Percentiles rank a stretch among this genome's conserved stretches.
phyloP scores from a whole-genome alignment of 2,329 filamentous ascomycete genomes.

The Trichoderma hamatum region DNA sequence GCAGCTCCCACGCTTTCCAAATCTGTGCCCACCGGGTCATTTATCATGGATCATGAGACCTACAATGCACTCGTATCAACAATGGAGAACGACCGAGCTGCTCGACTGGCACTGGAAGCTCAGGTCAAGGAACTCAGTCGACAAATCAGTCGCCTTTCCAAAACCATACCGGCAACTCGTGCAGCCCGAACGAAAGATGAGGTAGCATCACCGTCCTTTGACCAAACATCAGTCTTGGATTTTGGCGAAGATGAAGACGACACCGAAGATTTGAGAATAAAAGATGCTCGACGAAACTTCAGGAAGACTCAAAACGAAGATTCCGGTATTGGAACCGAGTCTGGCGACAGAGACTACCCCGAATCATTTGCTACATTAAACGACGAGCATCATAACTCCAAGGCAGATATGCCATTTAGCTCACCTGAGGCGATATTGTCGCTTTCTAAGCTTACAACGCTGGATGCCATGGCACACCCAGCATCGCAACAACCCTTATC shows the following conservation, averaged over 20 bases:
- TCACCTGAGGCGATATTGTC: conserved; percentile 67
- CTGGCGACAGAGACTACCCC: conserved; percentile 48
- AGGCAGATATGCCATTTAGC: conserved; percentile 45
- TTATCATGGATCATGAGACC: conserved; percentile 47
- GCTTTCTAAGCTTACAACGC: conserved; percentile 61
- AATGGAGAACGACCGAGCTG: conserved; percentile 59
- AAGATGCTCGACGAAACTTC: neutral
- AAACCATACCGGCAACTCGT: conserved; percentile 32
- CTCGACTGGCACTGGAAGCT: conserved; percentile 57
- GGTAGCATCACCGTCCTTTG: conserved; percentile 43
- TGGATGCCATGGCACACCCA: conserved; percentile 18
- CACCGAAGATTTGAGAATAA: neutral
- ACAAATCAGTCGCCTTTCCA: conserved; percentile 52
- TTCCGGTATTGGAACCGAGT: conserved; percentile 42
- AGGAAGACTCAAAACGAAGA: conserved; percentile 36
- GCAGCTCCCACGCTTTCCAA: conserved; percentile 36
- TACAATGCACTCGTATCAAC: conserved; percentile 55
- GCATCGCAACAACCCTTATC: conserved; percentile 32
- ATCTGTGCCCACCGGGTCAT: conserved; percentile 36
- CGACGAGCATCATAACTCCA: conserved; percentile 45
- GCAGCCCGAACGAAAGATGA: conserved; percentile 34
- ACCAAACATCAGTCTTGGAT: conserved; percentile 47
- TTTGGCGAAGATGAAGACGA: conserved; percentile 47
- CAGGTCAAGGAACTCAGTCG: conserved; percentile 58
- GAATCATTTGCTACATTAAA: conserved; percentile 57